Percentiles rank a stretch among this genome's conserved stretches.
Conservation (phyloP, 495 filamentous ascomycete genomes). For the Corynascus novoguineensis region DNA sequence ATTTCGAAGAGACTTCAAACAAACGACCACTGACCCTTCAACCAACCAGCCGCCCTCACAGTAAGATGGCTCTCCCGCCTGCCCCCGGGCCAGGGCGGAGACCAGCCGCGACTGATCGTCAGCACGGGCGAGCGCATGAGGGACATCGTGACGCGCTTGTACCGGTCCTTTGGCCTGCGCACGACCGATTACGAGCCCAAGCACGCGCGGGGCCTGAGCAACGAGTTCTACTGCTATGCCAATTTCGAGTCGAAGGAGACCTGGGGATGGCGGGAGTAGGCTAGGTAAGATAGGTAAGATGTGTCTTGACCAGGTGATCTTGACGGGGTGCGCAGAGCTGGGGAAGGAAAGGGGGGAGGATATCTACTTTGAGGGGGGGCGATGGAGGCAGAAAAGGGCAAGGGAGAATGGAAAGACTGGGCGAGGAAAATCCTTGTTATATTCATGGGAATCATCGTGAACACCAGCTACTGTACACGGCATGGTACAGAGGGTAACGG, state of each 20-base stretch:
- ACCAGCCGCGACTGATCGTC: conserved; percentile 45
- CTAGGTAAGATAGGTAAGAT: too few relatives aligned
- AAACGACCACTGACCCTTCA: not conserved
- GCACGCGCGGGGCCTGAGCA: conserved; percentile 65
- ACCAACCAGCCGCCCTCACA: conserved; percentile 59
- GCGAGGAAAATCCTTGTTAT: too few relatives aligned
- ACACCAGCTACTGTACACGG: not conserved
- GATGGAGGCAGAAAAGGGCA: too few relatives aligned
- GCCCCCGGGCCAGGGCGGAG: not conserved
- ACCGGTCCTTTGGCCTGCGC: conserved; percentile 41
- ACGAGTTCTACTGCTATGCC: conserved; percentile 73
- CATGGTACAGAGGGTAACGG: too few relatives aligned
- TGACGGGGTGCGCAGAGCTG: too few relatives aligned
- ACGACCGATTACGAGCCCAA: conserved; percentile 57
- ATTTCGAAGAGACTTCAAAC: too few relatives aligned
- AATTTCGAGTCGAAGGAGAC: conserved; percentile 55
- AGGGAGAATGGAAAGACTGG: too few relatives aligned
- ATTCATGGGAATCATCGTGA: too few relatives aligned
- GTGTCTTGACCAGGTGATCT: too few relatives aligned
- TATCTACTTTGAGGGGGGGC: too few relatives aligned
- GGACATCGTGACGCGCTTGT: conserved; percentile 47
- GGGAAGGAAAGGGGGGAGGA: too few relatives aligned
- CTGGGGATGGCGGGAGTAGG: conserved; percentile 45
- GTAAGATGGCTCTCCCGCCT: conserved; percentile 60
- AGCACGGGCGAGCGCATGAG: conserved; percentile 71